Conservation (phyloP, 495 filamentous ascomycete species). For the Lindgomyces ingoldianus region DNA sequence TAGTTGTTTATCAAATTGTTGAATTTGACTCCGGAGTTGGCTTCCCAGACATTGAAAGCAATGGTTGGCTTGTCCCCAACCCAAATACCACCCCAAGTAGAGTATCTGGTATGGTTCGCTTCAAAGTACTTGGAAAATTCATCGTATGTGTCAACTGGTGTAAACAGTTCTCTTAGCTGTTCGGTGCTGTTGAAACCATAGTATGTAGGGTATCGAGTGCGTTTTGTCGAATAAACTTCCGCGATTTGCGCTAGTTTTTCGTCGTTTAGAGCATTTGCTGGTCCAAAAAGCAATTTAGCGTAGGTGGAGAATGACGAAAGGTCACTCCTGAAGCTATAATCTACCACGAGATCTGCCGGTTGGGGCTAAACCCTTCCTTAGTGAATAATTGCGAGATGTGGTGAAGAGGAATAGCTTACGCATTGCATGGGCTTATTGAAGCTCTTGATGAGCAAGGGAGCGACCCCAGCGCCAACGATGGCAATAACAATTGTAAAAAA, state of each 20-base stretch:
- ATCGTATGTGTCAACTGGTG: conserved; percentile 61
- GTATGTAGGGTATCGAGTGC: conserved; percentile 48
- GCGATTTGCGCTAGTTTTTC: neutral
- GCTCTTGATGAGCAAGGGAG: conserved; percentile 19
- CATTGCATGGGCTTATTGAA: conserved; percentile 21
- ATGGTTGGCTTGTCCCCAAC: conserved; percentile 11
- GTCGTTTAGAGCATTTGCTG: neutral
- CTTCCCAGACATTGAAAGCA: neutral
- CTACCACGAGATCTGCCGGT: neutral
- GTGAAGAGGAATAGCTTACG: no score
- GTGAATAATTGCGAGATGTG: no score
- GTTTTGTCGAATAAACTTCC: conserved; percentile 23
- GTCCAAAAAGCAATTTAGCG: conserved; percentile 1
- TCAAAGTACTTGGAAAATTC: conserved; percentile 67
- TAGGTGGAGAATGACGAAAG: neutral
- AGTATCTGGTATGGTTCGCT: neutral
- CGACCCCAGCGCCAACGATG: conserved; percentile 21
- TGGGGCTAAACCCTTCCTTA: conserved; percentile 9
- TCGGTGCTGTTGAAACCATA: conserved; percentile 19
- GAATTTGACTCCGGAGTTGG: neutral
- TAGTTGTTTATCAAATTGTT: conserved; percentile 14
- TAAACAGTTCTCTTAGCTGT: conserved; percentile 41
- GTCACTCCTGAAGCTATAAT: neutral
- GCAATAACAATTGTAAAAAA: conserved; percentile 13
- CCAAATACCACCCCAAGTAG: conserved; percentile 44